phyloP scores from a whole-genome alignment of 2,329 filamentous ascomycete genomes.

The Colletotrichum australisinense region DNA sequence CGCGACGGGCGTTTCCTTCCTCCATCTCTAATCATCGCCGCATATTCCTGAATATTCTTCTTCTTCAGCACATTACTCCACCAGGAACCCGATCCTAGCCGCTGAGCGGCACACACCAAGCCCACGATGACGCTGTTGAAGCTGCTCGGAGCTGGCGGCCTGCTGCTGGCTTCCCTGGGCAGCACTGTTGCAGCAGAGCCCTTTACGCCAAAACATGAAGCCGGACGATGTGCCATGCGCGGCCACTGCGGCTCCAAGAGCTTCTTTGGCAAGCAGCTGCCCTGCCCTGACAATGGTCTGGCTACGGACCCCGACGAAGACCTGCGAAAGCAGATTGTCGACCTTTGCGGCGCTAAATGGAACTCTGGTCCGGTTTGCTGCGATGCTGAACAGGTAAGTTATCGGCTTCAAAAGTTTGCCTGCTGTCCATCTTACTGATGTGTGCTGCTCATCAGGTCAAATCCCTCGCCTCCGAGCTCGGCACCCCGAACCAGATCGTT shows the following conservation, averaged over 20 bases:
- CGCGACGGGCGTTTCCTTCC: background rate
- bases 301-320: conserved; percentile 80
- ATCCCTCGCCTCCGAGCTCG: conserved; percentile 84
- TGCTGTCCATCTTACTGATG: background rate
- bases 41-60: background rate
- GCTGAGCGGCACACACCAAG: conserved; percentile 31
- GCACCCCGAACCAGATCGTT: conserved; percentile 89
- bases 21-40: background rate
- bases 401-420: background rate
- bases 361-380: conserved; percentile 87
- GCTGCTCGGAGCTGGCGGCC: conserved; percentile 45
- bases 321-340: conserved; percentile 81
- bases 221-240: conserved; percentile 89
- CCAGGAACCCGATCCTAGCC: conserved; percentile 11
- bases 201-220: conserved; percentile 77
- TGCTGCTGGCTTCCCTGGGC: conserved; percentile 42
- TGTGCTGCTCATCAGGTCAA: conserved; percentile 69
- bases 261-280: conserved; percentile 89
- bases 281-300: conserved; percentile 90
- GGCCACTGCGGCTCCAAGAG: conserved; percentile 92
- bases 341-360: conserved; percentile 91
- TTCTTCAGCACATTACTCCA: background rate
- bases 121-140: conserved; percentile 30
- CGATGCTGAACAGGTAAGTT: conserved; percentile 77
- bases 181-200: conserved; percentile 41